These are phyloP conservation scores for Phytophthora aleatoria DNA, from an alignment of 352 stramenopile genomes.

Conservation along the genomic window DNA sequence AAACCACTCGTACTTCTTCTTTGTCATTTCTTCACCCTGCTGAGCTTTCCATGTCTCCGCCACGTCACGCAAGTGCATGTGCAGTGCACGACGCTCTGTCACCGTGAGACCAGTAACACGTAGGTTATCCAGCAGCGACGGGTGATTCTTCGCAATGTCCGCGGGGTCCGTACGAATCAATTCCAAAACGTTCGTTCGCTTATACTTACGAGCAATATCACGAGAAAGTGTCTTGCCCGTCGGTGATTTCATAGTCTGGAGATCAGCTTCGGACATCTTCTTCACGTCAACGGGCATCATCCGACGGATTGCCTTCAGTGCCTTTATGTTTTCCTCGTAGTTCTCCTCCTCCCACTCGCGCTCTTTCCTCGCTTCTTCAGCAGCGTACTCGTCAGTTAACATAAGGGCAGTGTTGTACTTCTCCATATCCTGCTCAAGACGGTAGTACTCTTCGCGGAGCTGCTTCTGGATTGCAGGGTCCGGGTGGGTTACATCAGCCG, in stretches of 20 bases:
- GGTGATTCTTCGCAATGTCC: slow-evolving; percentile 90
- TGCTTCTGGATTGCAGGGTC: slow-evolving; percentile 81
- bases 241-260: slow-evolving; percentile 67
- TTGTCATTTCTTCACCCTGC: slow-evolving; percentile 92
- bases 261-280: slow-evolving; percentile 88
- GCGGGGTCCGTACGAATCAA: slow-evolving; percentile 86
- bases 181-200: slow-evolving; percentile 92
- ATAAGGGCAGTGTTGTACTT: slow-evolving; percentile 93
- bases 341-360: slow-evolving; percentile 93
- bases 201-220: slow-evolving; percentile 90
- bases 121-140: slow-evolving; percentile 90
- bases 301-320: slow-evolving; percentile 87
- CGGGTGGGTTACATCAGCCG: slow-evolving; percentile 88
- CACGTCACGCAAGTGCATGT: slow-evolving; percentile 88
- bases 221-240: slow-evolving; percentile 81
- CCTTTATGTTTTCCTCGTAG: slow-evolving; percentile 83
- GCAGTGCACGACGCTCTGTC: slow-evolving; percentile 88
- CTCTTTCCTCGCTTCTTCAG: slow-evolving; percentile 90
- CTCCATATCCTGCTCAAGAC: slow-evolving; percentile 93
- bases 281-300: slow-evolving; percentile 94
- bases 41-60: slow-evolving; percentile 88
- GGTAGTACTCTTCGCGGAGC: slow-evolving; percentile 93
- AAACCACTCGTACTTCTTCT: slow-evolving; percentile 93
- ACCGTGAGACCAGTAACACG: slow-evolving; percentile 91
- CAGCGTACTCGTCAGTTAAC: slow-evolving; percentile 92